phyloP scores from a whole-genome alignment of 2,329 filamentous ascomycete genomes.

The Phaeophleospora eucalypticola region DNA sequence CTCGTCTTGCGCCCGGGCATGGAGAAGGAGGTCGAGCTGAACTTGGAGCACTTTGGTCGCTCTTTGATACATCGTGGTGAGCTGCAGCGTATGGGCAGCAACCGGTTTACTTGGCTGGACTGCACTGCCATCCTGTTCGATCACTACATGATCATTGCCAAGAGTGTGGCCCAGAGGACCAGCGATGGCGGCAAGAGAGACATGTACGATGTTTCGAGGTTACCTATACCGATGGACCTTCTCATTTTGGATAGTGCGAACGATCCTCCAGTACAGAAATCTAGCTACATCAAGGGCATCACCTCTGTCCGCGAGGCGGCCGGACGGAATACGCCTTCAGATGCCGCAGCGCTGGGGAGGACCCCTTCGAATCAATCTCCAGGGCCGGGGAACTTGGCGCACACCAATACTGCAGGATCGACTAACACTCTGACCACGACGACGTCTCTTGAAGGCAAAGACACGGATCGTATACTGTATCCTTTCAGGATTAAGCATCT shows the following conservation, averaged over 20 bases:
- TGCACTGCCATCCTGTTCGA: conserved; percentile 93
- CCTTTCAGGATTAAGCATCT: conserved; percentile 96
- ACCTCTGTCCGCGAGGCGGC: conserved; percentile 61
- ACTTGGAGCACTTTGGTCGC: conserved; percentile 88
- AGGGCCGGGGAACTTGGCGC: conserved; percentile 56
- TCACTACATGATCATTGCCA: conserved; percentile 91
- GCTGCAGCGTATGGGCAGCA: conserved; percentile 80
- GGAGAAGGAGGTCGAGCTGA: conserved; percentile 74
- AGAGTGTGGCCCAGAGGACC: conserved; percentile 64
- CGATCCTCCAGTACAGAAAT: conserved; percentile 83
- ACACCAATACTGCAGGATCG: conserved; percentile 65
- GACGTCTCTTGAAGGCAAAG: conserved; percentile 56
- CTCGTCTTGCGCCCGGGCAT: conserved; percentile 83
- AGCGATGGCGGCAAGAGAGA: conserved; percentile 70
- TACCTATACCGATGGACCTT: conserved; percentile 95
- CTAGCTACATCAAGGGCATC: conserved; percentile 62
- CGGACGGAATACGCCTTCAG: conserved; percentile 23
- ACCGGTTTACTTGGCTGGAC: conserved; percentile 88
- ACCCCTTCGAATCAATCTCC: conserved; percentile 35
- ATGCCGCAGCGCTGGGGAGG: conserved; percentile 48
- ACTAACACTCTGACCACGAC: conserved; percentile 43
- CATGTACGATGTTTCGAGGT: conserved; percentile 86
- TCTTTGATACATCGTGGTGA: conserved; percentile 87
- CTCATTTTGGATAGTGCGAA: conserved; percentile 87
- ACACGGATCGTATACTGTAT: conserved; percentile 76